These are phyloP conservation scores for Botrytis hyacinthi DNA, from an alignment of 2,329 filamentous ascomycete genomes.

Conservation along the genomic window DNA sequence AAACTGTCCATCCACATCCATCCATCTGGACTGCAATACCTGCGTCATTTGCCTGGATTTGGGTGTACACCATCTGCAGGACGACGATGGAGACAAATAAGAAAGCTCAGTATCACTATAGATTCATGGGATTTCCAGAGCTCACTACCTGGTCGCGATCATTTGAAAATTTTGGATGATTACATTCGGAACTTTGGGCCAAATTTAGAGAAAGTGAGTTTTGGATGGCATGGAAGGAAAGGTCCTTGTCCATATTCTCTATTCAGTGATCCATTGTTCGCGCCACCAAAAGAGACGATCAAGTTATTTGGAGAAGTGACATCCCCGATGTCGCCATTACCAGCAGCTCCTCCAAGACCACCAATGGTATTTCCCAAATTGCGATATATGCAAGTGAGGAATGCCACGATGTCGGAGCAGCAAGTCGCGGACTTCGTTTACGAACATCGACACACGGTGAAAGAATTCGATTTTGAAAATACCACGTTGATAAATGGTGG, in stretches of 20 bases:
- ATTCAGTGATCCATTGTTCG: conserved; percentile 62
- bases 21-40: conserved; percentile 71
- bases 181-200: conserved; percentile 71
- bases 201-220: conserved; percentile 66
- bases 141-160: conserved; percentile 60
- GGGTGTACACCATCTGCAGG: conserved; percentile 70
- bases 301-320: conserved; percentile 66
- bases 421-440: conserved; percentile 70
- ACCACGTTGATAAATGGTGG: conserved; percentile 66
- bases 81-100: conserved; percentile 75
- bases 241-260: conserved; percentile 73
- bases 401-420: conserved; percentile 66
- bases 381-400: conserved; percentile 67
- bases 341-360: conserved; percentile 50
- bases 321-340: conserved; percentile 61
- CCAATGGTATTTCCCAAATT: conserved; percentile 66
- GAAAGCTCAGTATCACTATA: conserved; percentile 68
- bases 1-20: conserved; percentile 75
- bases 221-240: conserved; percentile 72
- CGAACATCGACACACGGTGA: conserved; percentile 64
- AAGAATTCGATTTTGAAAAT: conserved; percentile 78
- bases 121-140: conserved; percentile 66
- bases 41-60: conserved; percentile 71
- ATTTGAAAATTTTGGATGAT: conserved; percentile 76
- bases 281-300: conserved; percentile 50